phyloP scores from a whole-genome alignment of 352 stramenopile genomes.

The Blastocystis sp. region DNA sequence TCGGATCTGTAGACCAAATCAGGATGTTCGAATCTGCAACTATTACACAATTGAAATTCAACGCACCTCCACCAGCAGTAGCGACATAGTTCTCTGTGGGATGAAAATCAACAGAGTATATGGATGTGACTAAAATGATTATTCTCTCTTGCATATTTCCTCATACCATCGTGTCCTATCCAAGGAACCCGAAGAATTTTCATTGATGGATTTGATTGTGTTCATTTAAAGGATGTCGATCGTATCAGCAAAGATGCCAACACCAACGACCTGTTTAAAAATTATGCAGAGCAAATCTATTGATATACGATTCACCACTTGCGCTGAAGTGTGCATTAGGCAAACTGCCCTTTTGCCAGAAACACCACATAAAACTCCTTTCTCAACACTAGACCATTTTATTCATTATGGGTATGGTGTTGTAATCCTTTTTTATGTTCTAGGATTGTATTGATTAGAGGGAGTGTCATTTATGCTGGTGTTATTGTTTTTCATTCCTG shows the following conservation, averaged over 20 bases:
- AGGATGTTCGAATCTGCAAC: slow-evolving; percentile 31
- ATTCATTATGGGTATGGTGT: slow-evolving; percentile 19
- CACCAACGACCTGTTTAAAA: slow-evolving; percentile 48
- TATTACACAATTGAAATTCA: not conserved
- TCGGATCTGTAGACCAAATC: slow-evolving; percentile 41
- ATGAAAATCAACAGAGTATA: slow-evolving; percentile 54
- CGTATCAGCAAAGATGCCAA: slow-evolving; percentile 61
- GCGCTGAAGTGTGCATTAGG: slow-evolving; percentile 61
- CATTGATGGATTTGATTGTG: slow-evolving; percentile 14
- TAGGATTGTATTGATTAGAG: no score
- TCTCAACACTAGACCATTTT: not conserved
- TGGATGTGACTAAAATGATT: slow-evolving; percentile 42
- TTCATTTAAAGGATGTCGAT: slow-evolving; percentile 37
- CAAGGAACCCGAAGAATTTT: slow-evolving; percentile 41
- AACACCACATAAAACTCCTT: not conserved
- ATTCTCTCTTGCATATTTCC: not conserved
- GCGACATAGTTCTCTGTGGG: slow-evolving; percentile 13
- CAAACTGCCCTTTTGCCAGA: slow-evolving; percentile 54
- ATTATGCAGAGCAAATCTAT: slow-evolving; percentile 61
- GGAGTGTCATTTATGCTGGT: not conserved
- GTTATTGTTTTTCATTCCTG: not conserved
- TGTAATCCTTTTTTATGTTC: no score
- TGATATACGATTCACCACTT: slow-evolving; percentile 61
- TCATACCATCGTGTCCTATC: slow-evolving; percentile 49
- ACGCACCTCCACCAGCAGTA: slow-evolving; percentile 38